phyloP scores from a whole-genome alignment of 371 early-diverging fungal species.

The Rhizopus arrhizus region DNA sequence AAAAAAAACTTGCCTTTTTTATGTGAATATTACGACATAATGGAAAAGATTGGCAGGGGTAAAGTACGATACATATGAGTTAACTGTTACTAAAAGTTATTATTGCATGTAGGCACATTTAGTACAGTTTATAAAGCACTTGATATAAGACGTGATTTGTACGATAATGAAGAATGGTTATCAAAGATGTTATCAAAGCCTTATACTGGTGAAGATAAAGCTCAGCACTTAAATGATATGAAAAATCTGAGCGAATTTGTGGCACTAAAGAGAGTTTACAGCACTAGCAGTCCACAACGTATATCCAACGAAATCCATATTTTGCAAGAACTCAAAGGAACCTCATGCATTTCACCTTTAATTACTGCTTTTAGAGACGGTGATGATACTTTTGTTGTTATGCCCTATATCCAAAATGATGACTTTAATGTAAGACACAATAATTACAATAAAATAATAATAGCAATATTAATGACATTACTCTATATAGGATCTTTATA shows the following conservation, averaged over 20 bases:
- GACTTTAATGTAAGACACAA: conserved; percentile 76
- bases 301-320: conserved; percentile 91
- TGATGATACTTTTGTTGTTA: conserved; percentile 85
- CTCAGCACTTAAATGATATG: conserved; percentile 1
- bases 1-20: background rate
- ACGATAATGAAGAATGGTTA: conserved; percentile 59
- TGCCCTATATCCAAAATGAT: conserved; percentile 88
- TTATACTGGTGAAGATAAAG: conserved; percentile 12
- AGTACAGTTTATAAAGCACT: conserved; percentile 95
- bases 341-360: conserved; percentile 70
- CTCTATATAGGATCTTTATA: conserved; percentile 9
- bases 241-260: conserved; percentile 55
- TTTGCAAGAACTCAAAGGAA: conserved; percentile 65
- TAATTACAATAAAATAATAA: background rate
- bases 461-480: conserved; percentile 1
- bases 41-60: conserved; percentile 3
- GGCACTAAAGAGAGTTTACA: conserved; percentile 92
- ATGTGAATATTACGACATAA: background rate
- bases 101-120: conserved; percentile 68
- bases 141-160: conserved; percentile 70
- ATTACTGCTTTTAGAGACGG: conserved; percentile 80
- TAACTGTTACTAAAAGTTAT: conserved; percentile 16
- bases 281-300: conserved; percentile 82
- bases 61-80: background rate
- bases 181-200: conserved; percentile 11